phyloP scores from a whole-genome alignment of 2,329 filamentous ascomycete species.

The Cordyceps pruinosa region DNA sequence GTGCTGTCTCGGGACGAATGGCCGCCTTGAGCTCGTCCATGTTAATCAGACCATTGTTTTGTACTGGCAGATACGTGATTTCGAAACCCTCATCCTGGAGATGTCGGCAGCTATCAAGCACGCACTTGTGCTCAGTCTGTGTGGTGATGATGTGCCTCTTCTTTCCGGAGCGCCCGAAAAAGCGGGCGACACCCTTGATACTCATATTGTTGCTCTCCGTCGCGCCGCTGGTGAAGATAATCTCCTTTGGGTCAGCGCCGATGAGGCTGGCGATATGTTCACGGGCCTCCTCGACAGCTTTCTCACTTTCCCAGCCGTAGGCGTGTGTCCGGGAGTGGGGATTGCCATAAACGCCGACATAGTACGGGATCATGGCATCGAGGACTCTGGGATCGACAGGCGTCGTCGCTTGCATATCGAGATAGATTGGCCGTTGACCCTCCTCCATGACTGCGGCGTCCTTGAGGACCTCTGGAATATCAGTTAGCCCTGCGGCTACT shows the following conservation, averaged over 20 bases:
- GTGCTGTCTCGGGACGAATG: slow-evolving; percentile 80
- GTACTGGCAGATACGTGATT: slow-evolving; percentile 91
- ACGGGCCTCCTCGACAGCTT: slow-evolving; percentile 82
- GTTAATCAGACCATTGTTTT: slow-evolving; percentile 76
- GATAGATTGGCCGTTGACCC: slow-evolving; percentile 88
- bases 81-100: slow-evolving; percentile 95
- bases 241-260: slow-evolving; percentile 92
- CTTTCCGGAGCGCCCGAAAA: slow-evolving; percentile 88
- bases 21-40: slow-evolving; percentile 80
- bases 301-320: slow-evolving; percentile 97
- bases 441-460: slow-evolving; percentile 90
- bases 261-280: slow-evolving; percentile 79
- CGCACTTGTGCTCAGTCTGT: slow-evolving; percentile 98
- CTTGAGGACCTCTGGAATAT: slow-evolving; percentile 63
- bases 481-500: slow-evolving; percentile 10
- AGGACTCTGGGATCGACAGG: slow-evolving; percentile 90
- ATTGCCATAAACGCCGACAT: slow-evolving; percentile 90
- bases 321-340: slow-evolving; percentile 96
- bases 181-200: slow-evolving; percentile 94
- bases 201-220: slow-evolving; percentile 99
- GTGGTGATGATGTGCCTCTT: slow-evolving; percentile 98
- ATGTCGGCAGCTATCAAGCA: slow-evolving; percentile 93
- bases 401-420: slow-evolving; percentile 97
- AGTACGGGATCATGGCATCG: slow-evolving; percentile 93
- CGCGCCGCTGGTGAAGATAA: slow-evolving; percentile 96